Evolutionary conservation across 2,329 filamentous ascomycete genomes (phyloP), one percentile per base, ranked within the genome.

Genomic region (Neofusicoccum cordaticola): DNA sequence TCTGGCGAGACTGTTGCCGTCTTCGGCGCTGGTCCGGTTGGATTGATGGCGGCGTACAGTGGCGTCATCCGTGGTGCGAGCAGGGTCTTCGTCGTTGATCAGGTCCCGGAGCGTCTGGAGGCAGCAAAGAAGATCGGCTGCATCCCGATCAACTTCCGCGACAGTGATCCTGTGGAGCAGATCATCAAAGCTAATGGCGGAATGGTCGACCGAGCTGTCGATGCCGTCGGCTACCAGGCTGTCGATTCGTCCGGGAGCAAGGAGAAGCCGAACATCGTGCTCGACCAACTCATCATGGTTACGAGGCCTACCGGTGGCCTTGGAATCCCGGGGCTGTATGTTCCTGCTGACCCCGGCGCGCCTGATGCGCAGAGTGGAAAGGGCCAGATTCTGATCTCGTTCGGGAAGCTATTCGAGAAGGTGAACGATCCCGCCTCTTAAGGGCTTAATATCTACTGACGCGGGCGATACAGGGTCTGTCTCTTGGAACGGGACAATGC

Each of bases 351-450:
- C 66, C 87, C 87, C 13, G 87, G 87, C 52, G 87, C 87, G 37
- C 83, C 86, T 1, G 87, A 90, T 66, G 81, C 81, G 62, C 83
- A 86, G 48, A 80, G 82, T 17, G 84, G 81, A n/a, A 86, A 88
- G 69, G 87, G 87, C 0, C 85, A 87, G 80, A 85, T 90, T 62
- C 78, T 86, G 66, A 78, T 89, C 34, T 86, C 83, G 62, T 90
- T 90, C 69, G 86, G 87, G 64, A 90, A 90, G 73, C 77, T 90
- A 0, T 90, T 90, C 69, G 87, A 90, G 69, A 90, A 90, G 81
- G 85, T 83, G 73, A 57, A 69, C 61, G 2, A 19, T 2, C n/a
- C 47, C 45, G 51, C 48, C 31, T 12, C 65, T 57, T 44, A 65
- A 7, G 45, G 22, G 51, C 15, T 15, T 6, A 31, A 22, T 13